These are phyloP conservation scores for Dunaliella sp. DNA, from an alignment of 139 green algal species.

Conservation along the genomic window DNA sequence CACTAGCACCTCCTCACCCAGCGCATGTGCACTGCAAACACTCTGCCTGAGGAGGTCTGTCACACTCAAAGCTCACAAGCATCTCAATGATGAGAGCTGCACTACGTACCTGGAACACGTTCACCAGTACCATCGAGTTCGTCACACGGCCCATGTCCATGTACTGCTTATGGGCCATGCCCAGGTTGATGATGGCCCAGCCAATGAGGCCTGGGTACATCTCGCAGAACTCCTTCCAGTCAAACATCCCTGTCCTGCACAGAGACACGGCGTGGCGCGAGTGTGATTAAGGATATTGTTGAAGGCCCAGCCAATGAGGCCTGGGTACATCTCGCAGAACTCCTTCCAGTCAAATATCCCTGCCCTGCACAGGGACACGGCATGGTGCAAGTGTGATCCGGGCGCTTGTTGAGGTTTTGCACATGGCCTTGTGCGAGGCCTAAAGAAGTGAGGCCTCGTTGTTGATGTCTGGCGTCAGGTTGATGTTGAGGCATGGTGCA, in stretches of 20 bases:
- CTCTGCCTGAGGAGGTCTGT: background rate
- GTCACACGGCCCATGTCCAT: conserved; percentile 44
- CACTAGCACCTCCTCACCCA: background rate
- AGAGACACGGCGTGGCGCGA: too few species aligned
- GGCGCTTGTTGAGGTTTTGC: too few species aligned
- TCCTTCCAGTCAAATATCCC: background rate
- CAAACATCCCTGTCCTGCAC: conserved; percentile 55
- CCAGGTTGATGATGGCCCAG: conserved; percentile 58
- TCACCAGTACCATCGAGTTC: conserved; percentile 78
- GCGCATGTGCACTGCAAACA: background rate
- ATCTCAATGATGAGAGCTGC: background rate
- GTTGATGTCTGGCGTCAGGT: too few species aligned
- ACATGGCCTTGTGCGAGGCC: too few species aligned
- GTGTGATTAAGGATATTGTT: too few species aligned
- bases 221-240: conserved; percentile 95
- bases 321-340: conserved; percentile 80
- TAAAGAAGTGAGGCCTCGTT: too few species aligned
- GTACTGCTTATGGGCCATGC: conserved; percentile 67
- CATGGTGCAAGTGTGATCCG: background rate
- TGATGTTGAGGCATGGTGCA: too few species aligned
- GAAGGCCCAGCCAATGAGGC: conserved; percentile 66
- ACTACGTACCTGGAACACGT: conserved; percentile 51
- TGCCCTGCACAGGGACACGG: background rate
- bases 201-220: conserved; percentile 84
- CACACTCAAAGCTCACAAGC: background rate